Percentiles rank a stretch among this genome's conserved stretches.
Conservation (phyloP, 306 rosid species). For the Comarum palustre region DNA sequence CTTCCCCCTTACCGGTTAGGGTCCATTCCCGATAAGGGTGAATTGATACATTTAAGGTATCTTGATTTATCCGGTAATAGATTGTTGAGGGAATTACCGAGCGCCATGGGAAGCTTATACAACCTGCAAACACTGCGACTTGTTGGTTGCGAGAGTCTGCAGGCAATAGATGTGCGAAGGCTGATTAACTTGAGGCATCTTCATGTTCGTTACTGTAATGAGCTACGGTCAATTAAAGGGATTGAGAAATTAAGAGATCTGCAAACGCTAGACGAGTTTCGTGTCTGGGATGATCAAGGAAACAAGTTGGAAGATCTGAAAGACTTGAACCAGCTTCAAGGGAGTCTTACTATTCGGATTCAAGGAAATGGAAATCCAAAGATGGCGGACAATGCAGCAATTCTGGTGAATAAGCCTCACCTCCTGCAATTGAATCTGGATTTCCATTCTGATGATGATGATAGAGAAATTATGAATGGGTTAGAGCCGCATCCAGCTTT, state of each 20-base stretch:
- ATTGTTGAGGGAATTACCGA: neutral
- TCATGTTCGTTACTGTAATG: too few relatives aligned
- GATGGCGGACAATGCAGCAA: neutral
- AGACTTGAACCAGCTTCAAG: neutral
- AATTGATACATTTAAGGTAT: conserved; percentile 6
- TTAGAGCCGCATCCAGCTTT: neutral
- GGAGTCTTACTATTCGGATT: fast-evolving
- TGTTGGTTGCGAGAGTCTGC: fast-evolving
- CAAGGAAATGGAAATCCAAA: neutral
- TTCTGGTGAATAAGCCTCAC: neutral
- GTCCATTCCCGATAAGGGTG: neutral
- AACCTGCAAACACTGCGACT: conserved; percentile 1
- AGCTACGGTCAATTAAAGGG: too few relatives aligned
- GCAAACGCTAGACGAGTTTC: too few relatives aligned
- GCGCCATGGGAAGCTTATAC: neutral
- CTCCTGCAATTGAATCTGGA: too few relatives aligned
- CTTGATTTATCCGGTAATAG: neutral
- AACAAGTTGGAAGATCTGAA: neutral
- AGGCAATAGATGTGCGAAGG: too few relatives aligned
- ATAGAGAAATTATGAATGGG: conserved; percentile 6
- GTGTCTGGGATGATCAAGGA: too few relatives aligned
- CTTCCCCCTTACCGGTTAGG: too few relatives aligned
- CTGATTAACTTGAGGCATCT: too few relatives aligned
- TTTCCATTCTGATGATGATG: too few relatives aligned
- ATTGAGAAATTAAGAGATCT: too few relatives aligned